These are phyloP conservation scores for Symmetrospora coprosmae DNA, from an alignment of 768 basidiomycete genomes.

Conservation along the genomic window DNA sequence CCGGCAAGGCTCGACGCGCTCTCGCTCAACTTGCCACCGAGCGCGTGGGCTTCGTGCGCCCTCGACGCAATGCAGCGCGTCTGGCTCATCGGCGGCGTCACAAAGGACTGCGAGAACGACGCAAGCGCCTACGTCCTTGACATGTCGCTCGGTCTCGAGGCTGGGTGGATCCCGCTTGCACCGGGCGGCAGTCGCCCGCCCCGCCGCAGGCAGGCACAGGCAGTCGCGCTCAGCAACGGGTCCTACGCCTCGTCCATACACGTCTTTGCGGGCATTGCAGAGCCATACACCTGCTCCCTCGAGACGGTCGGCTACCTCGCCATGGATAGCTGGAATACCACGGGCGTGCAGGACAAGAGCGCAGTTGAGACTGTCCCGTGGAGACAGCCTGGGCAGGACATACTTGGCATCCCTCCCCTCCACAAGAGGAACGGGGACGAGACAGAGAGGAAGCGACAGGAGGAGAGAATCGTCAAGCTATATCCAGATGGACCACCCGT, in stretches of 20 bases:
- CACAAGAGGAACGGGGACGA: too few relatives aligned
- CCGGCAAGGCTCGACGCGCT: background rate
- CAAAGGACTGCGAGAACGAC: slow-evolving; percentile 19
- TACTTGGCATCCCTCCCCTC: too few relatives aligned
- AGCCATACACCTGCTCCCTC: slow-evolving; percentile 27
- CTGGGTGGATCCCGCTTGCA: background rate
- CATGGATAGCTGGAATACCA: slow-evolving; percentile 25
- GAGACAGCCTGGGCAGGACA: background rate
- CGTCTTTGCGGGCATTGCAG: slow-evolving; percentile 31
- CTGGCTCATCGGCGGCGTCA: slow-evolving; percentile 28
- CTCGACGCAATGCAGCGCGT: background rate
- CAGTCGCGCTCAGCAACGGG: slow-evolving; percentile 19
- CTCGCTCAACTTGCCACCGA: background rate
- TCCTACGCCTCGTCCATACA: slow-evolving; percentile 24
- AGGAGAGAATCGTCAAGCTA: background rate
- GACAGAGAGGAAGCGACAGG: too few relatives aligned
- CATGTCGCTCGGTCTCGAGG: background rate
- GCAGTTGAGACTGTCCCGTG: slow-evolving; percentile 21
- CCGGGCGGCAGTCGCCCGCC: slow-evolving; percentile 19
- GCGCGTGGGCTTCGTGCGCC: slow-evolving; percentile 20
- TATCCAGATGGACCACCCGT: slow-evolving; percentile 26
- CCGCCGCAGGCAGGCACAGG: slow-evolving; percentile 25
- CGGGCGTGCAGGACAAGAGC: background rate
- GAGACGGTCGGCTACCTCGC: slow-evolving; percentile 29
- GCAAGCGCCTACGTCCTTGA: background rate